Percentiles rank a stretch among this genome's conserved stretches.
Conservation (phyloP, 176 grass and related monocot genomes). For the Musa troglodytarum region DNA sequence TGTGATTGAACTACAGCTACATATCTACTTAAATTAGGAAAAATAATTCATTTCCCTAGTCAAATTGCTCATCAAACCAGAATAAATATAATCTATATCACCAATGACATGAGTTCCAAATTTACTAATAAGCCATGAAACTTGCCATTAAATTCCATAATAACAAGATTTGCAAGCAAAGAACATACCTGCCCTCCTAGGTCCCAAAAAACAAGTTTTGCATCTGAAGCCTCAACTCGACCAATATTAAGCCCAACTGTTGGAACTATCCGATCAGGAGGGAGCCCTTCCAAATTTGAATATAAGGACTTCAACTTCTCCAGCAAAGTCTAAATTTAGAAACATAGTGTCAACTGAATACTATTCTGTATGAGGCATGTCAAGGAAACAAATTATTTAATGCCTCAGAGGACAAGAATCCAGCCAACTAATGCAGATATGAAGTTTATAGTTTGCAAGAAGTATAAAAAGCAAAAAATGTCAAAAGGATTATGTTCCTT, state of each 20-base stretch:
- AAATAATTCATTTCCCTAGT: too few relatives aligned
- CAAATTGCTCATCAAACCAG: too few relatives aligned
- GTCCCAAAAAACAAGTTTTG: conserved; percentile 92
- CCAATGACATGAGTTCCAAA: neutral
- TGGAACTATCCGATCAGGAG: conserved; percentile 82
- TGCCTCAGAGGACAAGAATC: neutral
- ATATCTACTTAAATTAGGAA: too few relatives aligned
- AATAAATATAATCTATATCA: too few relatives aligned
- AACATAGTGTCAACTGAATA: neutral
- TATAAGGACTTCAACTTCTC: conserved; percentile 89
- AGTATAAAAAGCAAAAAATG: neutral
- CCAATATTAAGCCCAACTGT: conserved; percentile 97
- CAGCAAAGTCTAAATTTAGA: conserved; percentile 59
- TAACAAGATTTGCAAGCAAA: neutral
- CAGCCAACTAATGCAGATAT: neutral
- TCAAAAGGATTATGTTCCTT: neutral
- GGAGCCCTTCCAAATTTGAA: conserved; percentile 58
- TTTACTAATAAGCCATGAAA: neutral
- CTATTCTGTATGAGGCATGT: neutral
- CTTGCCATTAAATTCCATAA: neutral
- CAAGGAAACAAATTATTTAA: neutral
- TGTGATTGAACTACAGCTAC: too few relatives aligned
- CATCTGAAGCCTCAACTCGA: conserved; percentile 59
- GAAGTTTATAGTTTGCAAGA: neutral
- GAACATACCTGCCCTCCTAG: conserved; percentile 91